A percentile compares a stretch with the other conserved stretches of the same genome.
These are phyloP conservation scores for Penicillium subrubescens DNA, from an alignment of 495 filamentous ascomycete genomes.

Conservation along the genomic window DNA sequence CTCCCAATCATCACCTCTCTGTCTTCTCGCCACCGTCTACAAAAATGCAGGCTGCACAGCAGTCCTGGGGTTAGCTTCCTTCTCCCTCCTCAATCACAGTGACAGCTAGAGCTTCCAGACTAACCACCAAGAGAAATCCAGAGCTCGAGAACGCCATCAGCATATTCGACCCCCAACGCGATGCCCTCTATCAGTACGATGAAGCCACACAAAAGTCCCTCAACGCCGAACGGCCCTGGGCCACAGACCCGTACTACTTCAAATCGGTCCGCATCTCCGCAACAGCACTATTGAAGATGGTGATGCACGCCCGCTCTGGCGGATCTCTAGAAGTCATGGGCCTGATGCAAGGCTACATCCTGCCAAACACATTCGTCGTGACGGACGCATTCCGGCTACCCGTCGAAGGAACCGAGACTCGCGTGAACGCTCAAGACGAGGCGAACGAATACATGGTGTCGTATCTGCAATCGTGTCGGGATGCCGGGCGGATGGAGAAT, in stretches of 20 bases:
- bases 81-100: not conserved
- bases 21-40: not conserved
- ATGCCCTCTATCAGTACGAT: slow-evolving; percentile 88
- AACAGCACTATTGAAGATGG: slow-evolving; percentile 96
- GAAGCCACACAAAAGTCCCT: slow-evolving; percentile 61
- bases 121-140: slow-evolving; percentile 36
- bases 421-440: slow-evolving; percentile 92
- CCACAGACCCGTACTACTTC: slow-evolving; percentile 83
- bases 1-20: not conserved
- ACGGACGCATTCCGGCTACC: slow-evolving; percentile 94
- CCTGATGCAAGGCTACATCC: slow-evolving; percentile 93
- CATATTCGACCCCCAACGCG: slow-evolving; percentile 80
- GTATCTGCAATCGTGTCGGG: slow-evolving; percentile 74
- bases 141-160: slow-evolving; percentile 87
- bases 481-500: slow-evolving; percentile 81
- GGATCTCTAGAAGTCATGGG: slow-evolving; percentile 96
- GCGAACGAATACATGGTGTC: slow-evolving; percentile 96
- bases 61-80: slow-evolving; percentile 58
- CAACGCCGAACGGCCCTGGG: slow-evolving; percentile 70
- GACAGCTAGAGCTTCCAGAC: not conserved
- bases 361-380: slow-evolving; percentile 80
- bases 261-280: slow-evolving; percentile 91
- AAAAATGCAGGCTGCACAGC: slow-evolving; percentile 57
- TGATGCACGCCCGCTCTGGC: slow-evolving; percentile 95
- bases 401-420: slow-evolving; percentile 96